phyloP scores from a whole-genome alignment of 1,284 basidiomycete genomes.

The Puccinia triticina region DNA sequence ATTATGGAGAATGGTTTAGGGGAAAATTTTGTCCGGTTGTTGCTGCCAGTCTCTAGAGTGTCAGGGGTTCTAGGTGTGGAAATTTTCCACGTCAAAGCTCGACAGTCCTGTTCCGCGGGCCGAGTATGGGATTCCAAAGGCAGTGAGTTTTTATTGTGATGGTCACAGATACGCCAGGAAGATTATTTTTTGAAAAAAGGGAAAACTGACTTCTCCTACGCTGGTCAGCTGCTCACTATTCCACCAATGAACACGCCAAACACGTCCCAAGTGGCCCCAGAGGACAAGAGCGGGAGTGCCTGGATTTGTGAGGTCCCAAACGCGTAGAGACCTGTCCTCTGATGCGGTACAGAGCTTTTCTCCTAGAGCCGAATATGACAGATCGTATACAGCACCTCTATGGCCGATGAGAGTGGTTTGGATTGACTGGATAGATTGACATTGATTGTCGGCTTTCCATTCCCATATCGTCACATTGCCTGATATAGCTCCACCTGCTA shows the following conservation, averaged over 20 bases:
- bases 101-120: slow-evolving; percentile 17
- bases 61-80: not conserved
- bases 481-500: slow-evolving; percentile 20
- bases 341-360: slow-evolving; percentile 16
- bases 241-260: slow-evolving; percentile 26
- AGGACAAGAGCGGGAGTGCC: not conserved
- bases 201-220: slow-evolving; percentile 29
- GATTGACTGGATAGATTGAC: not conserved
- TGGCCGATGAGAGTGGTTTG: slow-evolving; percentile 17
- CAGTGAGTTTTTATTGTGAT: not conserved
- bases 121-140: not conserved
- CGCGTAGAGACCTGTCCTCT: slow-evolving; percentile 13
- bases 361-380: not conserved
- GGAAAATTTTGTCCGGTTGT: not conserved
- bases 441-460: not conserved
- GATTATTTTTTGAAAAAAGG: not conserved
- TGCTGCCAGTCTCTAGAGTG: not conserved
- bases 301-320: slow-evolving; percentile 12
- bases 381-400: slow-evolving; percentile 14
- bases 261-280: slow-evolving; percentile 24
- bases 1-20: not conserved
- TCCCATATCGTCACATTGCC: slow-evolving; percentile 7
- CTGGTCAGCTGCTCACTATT: slow-evolving; percentile 18
- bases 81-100: slow-evolving; percentile 20
- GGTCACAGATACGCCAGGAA: not conserved